Evolutionary conservation across 768 basidiomycete species (phyloP).

Genomic region (Phaffia tasmanica): DNA sequence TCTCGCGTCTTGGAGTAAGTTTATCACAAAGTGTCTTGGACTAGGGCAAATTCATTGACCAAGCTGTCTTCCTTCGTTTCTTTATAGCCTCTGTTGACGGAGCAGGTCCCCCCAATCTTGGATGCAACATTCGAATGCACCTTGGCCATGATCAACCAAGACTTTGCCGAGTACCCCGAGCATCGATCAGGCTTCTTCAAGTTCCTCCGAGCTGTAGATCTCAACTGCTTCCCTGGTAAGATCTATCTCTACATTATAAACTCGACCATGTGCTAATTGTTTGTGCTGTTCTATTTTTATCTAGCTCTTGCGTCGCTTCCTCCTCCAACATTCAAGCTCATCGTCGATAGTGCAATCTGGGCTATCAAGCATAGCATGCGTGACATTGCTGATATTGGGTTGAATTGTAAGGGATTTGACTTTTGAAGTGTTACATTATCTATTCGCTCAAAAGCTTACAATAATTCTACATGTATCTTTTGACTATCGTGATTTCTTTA

Average conservation of each 20-base stretch:
- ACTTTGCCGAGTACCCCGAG: conserved; percentile 97
- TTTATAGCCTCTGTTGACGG: conserved; percentile 66
- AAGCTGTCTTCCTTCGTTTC: background rate
- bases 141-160: conserved; percentile 96
- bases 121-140: conserved; percentile 97
- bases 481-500: conserved; percentile 32
- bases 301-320: conserved; percentile 72
- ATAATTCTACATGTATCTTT: conserved; percentile 6
- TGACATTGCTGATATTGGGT: conserved; percentile 78
- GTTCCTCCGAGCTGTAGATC: conserved; percentile 79
- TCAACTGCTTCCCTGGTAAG: conserved; percentile 88
- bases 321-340: conserved; percentile 87
- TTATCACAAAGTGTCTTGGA: background rate
- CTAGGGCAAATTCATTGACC: background rate
- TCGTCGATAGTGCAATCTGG: conserved; percentile 98
- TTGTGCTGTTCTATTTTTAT: conserved; percentile 6
- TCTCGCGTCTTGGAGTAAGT: conserved; percentile 71
- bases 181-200: conserved; percentile 96
- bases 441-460: background rate
- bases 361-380: conserved; percentile 99
- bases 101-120: conserved; percentile 86
- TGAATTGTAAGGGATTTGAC: conserved; percentile 36
- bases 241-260: background rate
- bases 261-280: conserved; percentile 9
- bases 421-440: background rate